These are phyloP conservation scores for Groenewaldozyma salmanticensis DNA, from an alignment of 805 yeast genomes.

Conservation along the genomic window DNA sequence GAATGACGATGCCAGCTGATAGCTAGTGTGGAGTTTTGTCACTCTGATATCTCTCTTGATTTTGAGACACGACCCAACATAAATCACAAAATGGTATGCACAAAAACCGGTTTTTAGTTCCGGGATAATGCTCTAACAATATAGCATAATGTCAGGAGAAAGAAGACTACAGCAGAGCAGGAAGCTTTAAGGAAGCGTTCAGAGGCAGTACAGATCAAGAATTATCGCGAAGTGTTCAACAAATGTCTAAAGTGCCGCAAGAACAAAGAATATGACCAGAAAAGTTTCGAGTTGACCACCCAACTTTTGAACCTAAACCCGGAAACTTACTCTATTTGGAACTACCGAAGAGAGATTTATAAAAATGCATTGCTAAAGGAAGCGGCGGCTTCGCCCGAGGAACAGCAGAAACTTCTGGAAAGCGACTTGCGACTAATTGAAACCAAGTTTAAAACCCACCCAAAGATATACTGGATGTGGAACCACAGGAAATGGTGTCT, in stretches of 20 bases:
- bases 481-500: conserved; percentile 83
- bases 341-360: conserved; percentile 70
- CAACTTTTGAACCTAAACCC: conserved; percentile 59
- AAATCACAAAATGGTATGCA: too few relatives aligned
- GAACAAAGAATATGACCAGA: conserved; percentile 24
- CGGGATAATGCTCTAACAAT: too few relatives aligned
- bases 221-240: conserved; percentile 40
- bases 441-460: conserved; percentile 49
- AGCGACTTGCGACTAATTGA: conserved; percentile 56
- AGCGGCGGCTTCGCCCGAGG: conserved; percentile 16
- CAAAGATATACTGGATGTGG: conserved; percentile 98
- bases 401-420: conserved; percentile 30
- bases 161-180: conserved; percentile 49
- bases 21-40: too few relatives aligned
- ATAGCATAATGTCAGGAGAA: conserved; percentile 17
- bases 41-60: too few relatives aligned
- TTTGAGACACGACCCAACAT: too few relatives aligned
- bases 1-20: too few relatives aligned
- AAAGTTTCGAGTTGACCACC: conserved; percentile 45
- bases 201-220: conserved; percentile 53
- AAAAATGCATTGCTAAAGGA: conserved; percentile 23
- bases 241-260: conserved; percentile 32
- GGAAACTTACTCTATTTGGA: conserved; percentile 86
- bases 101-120: too few relatives aligned
- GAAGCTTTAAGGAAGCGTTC: conserved; percentile 38